Evolutionary conservation across 306 rosid species (phyloP).

Genomic region (Rosa lucieae): DNA sequence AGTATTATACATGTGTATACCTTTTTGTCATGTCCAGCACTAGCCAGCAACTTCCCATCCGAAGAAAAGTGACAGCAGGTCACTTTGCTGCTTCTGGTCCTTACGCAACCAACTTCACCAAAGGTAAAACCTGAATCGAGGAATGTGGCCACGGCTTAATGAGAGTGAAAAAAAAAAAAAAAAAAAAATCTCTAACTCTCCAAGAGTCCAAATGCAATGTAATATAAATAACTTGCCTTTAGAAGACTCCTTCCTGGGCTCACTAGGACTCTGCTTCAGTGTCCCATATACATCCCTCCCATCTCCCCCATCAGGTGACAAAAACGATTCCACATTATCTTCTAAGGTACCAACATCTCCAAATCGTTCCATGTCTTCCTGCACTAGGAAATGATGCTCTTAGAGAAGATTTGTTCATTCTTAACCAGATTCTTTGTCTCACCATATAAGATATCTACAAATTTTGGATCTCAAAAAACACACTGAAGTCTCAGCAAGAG

Average conservation of each 20-base stretch:
- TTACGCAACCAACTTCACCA: conserved; percentile 74
- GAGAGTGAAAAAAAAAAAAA: conserved; percentile 1
- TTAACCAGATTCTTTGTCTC: not conserved
- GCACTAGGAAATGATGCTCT: conserved; percentile 29
- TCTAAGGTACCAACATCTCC: conserved; percentile 91
- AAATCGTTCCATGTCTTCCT: conserved; percentile 89
- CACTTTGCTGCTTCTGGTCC: conserved; percentile 84
- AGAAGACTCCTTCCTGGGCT: conserved; percentile 68
- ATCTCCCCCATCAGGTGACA: conserved; percentile 78
- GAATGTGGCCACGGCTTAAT: conserved; percentile 22
- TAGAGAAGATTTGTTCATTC: conserved; percentile 1
- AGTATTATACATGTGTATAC: conserved; percentile 31
- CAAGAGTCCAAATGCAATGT: not conserved
- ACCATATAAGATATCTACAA: not conserved
- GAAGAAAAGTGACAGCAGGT: conserved; percentile 96
- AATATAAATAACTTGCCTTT: conserved; percentile 50
- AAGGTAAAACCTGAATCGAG: conserved; percentile 67
- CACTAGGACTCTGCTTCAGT: conserved; percentile 57
- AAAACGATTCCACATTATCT: conserved; percentile 89
- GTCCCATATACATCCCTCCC: conserved; percentile 77
- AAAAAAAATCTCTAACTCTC: not conserved
- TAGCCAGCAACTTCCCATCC: conserved; percentile 90
- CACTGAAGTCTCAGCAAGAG: not conserved
- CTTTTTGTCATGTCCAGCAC: conserved; percentile 98
- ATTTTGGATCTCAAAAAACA: not conserved